phyloP scores from a whole-genome alignment of 148 eudicot genomes.

The Persicaria maculosa region DNA sequence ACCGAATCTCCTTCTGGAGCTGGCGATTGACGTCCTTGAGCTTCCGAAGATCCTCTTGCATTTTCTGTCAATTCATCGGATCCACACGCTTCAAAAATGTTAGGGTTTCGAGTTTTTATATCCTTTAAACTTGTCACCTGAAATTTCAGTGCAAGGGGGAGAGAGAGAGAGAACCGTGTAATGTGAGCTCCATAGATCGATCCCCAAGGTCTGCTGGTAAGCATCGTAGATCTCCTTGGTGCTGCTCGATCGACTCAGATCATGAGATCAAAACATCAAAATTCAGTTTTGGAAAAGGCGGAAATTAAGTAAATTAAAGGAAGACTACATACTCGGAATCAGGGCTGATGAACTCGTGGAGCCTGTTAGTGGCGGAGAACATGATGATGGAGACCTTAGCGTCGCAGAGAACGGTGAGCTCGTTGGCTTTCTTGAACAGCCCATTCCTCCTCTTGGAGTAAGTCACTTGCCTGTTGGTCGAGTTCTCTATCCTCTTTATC shows the following conservation, averaged over 20 bases:
- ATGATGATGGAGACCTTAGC: conserved; percentile 76
- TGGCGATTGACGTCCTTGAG: conserved; percentile 49
- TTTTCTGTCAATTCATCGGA: conserved; percentile 45
- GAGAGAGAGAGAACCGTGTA: conserved; percentile 42
- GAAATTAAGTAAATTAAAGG: background rate
- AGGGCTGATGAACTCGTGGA: conserved; percentile 69
- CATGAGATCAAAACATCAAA: background rate
- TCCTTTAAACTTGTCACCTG: too few species aligned
- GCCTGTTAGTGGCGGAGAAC: conserved; percentile 57
- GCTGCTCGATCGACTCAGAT: conserved; percentile 31
- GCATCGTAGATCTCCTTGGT: conserved; percentile 53
- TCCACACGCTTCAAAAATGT: background rate
- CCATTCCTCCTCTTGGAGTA: conserved; percentile 84
- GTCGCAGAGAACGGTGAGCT: conserved; percentile 81
- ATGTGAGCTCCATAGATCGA: conserved; percentile 75
- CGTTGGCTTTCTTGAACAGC: conserved; percentile 78
- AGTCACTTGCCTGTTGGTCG: conserved; percentile 83
- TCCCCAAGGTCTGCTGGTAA: conserved; percentile 43
- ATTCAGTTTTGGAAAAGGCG: background rate
- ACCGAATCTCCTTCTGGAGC: conserved; percentile 25
- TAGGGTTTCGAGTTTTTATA: background rate
- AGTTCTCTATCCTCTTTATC: conserved; percentile 82
- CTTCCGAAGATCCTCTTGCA: conserved; percentile 74
- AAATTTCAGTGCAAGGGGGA: background rate
- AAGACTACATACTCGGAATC: conserved; percentile 30